A percentile compares a stretch with the other conserved stretches of the same genome.
These are phyloP conservation scores for Styphnolobium japonicum DNA, from an alignment of 306 rosid genomes.

Conservation along the genomic window DNA sequence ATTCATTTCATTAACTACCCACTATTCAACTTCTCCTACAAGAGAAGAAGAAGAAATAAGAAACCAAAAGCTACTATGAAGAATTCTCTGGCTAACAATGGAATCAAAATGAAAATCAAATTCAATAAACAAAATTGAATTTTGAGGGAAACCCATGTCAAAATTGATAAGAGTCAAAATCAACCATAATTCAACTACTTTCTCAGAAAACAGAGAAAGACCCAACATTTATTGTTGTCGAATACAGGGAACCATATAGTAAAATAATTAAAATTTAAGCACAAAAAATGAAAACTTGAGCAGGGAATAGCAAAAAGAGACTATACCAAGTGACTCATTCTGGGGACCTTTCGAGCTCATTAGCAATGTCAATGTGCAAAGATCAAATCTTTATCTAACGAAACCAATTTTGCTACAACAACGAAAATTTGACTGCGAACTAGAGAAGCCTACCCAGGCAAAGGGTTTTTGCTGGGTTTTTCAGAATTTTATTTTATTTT, in stretches of 20 bases:
- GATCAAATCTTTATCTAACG: constrained; percentile 7
- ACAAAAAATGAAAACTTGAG: not conserved
- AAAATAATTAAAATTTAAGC: not conserved
- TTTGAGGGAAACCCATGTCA: not conserved
- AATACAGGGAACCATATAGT: not conserved
- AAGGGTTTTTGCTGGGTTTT: constrained; percentile 27
- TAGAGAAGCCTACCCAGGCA: not conserved
- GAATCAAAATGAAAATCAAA: not conserved
- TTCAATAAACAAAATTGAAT: not conserved
- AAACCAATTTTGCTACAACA: not conserved
- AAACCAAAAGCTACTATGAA: not conserved
- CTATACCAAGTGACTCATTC: constrained; percentile 24
- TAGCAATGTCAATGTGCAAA: constrained; percentile 15
- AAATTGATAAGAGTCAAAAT: not conserved
- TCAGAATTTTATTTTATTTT: not conserved
- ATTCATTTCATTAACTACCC: not conserved
- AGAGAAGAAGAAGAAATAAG: not conserved
- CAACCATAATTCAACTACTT: not conserved
- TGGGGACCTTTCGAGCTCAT: constrained; percentile 21
- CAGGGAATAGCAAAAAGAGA: not conserved
- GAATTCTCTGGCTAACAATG: not conserved
- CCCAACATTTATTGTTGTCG: not conserved
- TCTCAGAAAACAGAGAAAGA: not conserved
- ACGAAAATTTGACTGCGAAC: not conserved
- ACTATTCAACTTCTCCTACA: not conserved